Evolutionary conservation across 345 rosid genomes (phyloP).

Genomic region (Balakata baccata): DNA sequence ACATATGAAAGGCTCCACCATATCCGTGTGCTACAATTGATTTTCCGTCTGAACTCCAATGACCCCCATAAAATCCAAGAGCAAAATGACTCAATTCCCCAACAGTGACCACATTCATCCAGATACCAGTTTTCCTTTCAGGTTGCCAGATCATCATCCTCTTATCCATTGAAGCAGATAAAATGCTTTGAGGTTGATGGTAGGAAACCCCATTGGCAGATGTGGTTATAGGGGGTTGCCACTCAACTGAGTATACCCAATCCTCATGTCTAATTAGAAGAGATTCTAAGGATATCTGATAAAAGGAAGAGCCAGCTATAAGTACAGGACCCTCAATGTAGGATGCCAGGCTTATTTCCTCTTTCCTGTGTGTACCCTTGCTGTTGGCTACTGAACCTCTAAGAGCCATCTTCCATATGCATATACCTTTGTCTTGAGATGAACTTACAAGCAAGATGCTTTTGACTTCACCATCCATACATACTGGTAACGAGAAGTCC

Average conservation of each 20-base stretch:
- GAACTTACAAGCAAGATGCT: slow-evolving; percentile 83
- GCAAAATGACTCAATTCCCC: slow-evolving; percentile 97
- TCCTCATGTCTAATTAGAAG: slow-evolving; percentile 95
- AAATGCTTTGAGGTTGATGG: slow-evolving; percentile 67
- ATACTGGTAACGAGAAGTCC: slow-evolving; percentile 81
- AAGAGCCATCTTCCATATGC: slow-evolving; percentile 74
- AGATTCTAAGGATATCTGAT: slow-evolving; percentile 90
- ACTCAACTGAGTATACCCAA: slow-evolving; percentile 95
- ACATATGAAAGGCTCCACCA: slow-evolving; percentile 86
- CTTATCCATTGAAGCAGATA: slow-evolving; percentile 97
- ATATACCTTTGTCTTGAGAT: slow-evolving; percentile 89
- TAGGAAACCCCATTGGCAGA: slow-evolving; percentile 29
- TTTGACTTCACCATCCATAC: slow-evolving; percentile 33
- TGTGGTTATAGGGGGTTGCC: slow-evolving; percentile 65
- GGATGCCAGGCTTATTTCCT: slow-evolving; percentile 65
- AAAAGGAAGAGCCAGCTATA: slow-evolving; percentile 57
- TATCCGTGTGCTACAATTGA: slow-evolving; percentile 89
- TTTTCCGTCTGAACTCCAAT: slow-evolving; percentile 69
- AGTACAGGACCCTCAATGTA: slow-evolving; percentile 88
- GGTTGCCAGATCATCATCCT: slow-evolving; percentile 99
- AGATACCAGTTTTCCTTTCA: slow-evolving; percentile 74
- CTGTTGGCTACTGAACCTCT: slow-evolving; percentile 31
- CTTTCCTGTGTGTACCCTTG: slow-evolving; percentile 39
- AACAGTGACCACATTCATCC: slow-evolving; percentile 96
- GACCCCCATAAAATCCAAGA: slow-evolving; percentile 96